Conservation (phyloP, 768 basidiomycete species). For the Leccinum uliginosum region DNA sequence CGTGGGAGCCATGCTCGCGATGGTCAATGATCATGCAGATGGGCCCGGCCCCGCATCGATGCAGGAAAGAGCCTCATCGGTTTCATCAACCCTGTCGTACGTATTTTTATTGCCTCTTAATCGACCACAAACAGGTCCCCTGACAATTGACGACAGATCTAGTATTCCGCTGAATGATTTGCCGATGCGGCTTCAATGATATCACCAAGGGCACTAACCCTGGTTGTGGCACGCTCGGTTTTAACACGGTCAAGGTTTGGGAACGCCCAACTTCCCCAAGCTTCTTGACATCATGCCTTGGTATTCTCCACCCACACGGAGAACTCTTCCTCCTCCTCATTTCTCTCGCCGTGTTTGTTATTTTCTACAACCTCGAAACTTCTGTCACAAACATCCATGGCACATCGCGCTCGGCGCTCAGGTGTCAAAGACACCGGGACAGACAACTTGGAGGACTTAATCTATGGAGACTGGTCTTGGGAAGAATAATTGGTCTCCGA, state of each 20-base stretch:
- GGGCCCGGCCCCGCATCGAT: slow-evolving; percentile 48
- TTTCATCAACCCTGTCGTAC: slow-evolving; percentile 41
- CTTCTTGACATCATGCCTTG: slow-evolving; percentile 61
- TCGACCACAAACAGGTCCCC: not conserved
- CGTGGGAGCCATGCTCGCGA: slow-evolving; percentile 54
- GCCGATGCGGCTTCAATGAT: slow-evolving; percentile 46
- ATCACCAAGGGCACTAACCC: slow-evolving; percentile 41
- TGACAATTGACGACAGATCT: slow-evolving; percentile 34
- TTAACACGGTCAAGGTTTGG: slow-evolving; percentile 29
- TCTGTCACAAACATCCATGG: slow-evolving; percentile 41
- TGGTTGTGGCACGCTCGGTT: slow-evolving; percentile 41
- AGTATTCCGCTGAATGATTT: slow-evolving; percentile 32
- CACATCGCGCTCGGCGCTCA: slow-evolving; percentile 13
- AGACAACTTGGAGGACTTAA: slow-evolving; percentile 50
- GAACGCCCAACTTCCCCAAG: slow-evolving; percentile 48
- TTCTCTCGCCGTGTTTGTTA: slow-evolving; percentile 57
- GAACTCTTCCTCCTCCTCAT: slow-evolving; percentile 69
- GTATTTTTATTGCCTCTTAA: slow-evolving; percentile 7
- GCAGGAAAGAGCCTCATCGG: slow-evolving; percentile 46
- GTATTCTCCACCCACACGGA: slow-evolving; percentile 62
- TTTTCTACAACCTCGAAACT: slow-evolving; percentile 72
- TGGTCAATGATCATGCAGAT: slow-evolving; percentile 66
- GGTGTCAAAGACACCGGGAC: slow-evolving; percentile 33
- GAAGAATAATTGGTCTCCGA: slow-evolving; percentile 56
- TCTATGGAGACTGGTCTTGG: slow-evolving; percentile 71